Evolutionary conservation across 1,284 basidiomycete species (phyloP).

Genomic region (Papiliotrema flavescens): DNA sequence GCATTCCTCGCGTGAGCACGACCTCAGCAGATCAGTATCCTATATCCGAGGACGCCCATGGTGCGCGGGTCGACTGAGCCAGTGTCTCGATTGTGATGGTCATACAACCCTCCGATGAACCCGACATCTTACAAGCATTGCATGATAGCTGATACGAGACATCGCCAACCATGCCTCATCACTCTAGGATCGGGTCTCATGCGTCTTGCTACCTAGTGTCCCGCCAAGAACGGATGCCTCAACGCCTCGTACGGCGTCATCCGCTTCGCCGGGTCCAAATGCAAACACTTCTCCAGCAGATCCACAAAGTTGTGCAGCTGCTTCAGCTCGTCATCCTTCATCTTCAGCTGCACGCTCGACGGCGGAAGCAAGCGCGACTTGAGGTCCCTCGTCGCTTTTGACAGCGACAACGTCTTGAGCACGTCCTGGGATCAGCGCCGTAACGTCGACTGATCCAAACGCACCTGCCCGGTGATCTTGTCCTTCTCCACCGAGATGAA

Average conservation of each 20-base stretch:
- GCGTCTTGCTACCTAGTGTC: slow-evolving; percentile 2
- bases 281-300: slow-evolving; percentile 83
- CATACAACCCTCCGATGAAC: no score
- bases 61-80: no score
- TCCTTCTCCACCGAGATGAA: slow-evolving; percentile 70
- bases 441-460: slow-evolving; percentile 45
- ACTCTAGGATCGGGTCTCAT: no score
- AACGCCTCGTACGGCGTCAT: slow-evolving; percentile 85
- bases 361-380: slow-evolving; percentile 77
- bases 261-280: slow-evolving; percentile 81
- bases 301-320: slow-evolving; percentile 81
- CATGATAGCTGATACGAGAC: no score
- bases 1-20: no score
- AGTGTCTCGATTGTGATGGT: no score
- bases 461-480: slow-evolving; percentile 72
- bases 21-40: no score
- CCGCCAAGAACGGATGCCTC: slow-evolving; percentile 72
- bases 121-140: no score
- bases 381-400: slow-evolving; percentile 79
- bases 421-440: slow-evolving; percentile 58
- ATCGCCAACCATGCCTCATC: no score
- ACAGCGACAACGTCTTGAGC: slow-evolving; percentile 73
- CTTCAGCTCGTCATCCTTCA: slow-evolving; percentile 85
- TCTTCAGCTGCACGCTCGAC: slow-evolving; percentile 61
- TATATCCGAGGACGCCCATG: no score